These are phyloP conservation scores for Cucumis cinereus DNA, from an alignment of 306 rosid genomes.

Conservation along the genomic window DNA sequence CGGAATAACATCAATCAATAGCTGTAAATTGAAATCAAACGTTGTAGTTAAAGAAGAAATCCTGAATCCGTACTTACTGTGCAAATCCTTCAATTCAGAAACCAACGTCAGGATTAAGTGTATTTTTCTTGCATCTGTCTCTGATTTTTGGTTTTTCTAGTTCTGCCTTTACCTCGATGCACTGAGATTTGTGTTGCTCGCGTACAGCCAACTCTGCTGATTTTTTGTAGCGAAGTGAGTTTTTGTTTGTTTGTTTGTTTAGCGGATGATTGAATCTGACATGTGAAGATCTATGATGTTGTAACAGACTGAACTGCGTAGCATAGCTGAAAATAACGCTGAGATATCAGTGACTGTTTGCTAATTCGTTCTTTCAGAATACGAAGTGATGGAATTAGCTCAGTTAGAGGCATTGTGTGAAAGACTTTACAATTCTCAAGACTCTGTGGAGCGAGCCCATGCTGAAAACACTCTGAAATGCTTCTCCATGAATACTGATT, in stretches of 20 bases:
- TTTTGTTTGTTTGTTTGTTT: background rate
- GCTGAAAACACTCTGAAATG: slow-evolving; percentile 52
- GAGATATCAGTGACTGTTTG: background rate
- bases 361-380: slow-evolving; percentile 9
- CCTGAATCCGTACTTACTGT: background rate
- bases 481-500: slow-evolving; percentile 49
- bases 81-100: background rate
- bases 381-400: slow-evolving; percentile 34
- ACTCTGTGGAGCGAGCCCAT: slow-evolving; percentile 48
- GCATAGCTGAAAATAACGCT: background rate
- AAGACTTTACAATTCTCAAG: slow-evolving; percentile 50
- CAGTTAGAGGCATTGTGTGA: slow-evolving; percentile 54
- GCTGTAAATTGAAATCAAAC: background rate
- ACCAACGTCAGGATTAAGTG: background rate
- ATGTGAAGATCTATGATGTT: background rate
- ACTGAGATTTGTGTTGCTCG: background rate
- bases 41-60: background rate
- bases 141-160: background rate
- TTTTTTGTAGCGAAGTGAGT: background rate
- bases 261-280: background rate
- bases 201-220: background rate
- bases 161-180: background rate
- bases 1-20: background rate
- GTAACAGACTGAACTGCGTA: background rate
- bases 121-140: background rate